phyloP scores from a whole-genome alignment of 129 eudicot genomes.

The Sambucus nigra region DNA sequence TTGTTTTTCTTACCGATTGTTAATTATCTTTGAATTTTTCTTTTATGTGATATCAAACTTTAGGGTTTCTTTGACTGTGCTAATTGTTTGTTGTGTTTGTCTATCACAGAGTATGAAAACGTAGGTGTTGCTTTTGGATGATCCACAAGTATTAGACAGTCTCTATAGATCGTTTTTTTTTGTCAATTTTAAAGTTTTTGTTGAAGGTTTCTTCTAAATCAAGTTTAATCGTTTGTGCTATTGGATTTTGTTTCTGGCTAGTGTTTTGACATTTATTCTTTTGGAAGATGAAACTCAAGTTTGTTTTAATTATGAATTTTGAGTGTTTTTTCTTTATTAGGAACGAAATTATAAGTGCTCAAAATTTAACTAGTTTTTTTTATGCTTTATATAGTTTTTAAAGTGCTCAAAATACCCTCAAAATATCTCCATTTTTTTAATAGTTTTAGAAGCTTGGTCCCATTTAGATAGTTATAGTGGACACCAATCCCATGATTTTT shows the following conservation, averaged over 20 bases:
- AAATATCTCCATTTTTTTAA: too few relatives aligned
- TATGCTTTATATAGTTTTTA: too few relatives aligned
- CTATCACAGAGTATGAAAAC: too few relatives aligned
- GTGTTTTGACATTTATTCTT: too few relatives aligned
- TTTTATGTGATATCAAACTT: constrained; percentile 13
- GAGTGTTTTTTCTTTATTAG: too few relatives aligned
- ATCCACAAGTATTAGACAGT: not conserved
- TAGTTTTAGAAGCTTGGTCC: too few relatives aligned
- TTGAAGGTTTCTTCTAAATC: constrained; percentile 1
- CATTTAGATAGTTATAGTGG: too few relatives aligned
- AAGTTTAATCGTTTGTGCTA: not conserved
- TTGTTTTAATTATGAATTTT: not conserved
- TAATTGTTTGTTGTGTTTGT: constrained; percentile 7
- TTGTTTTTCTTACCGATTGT: not conserved
- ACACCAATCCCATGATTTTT: too few relatives aligned
- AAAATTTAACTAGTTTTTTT: too few relatives aligned
- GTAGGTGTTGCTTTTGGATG: not conserved
- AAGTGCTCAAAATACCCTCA: too few relatives aligned
- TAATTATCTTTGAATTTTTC: not conserved
- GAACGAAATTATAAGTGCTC: too few relatives aligned
- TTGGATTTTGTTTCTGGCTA: not conserved
- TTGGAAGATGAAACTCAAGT: not conserved
- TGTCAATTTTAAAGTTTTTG: not conserved
- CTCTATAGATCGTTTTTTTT: not conserved
- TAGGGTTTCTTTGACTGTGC: constrained; percentile 26